phyloP scores from a whole-genome alignment of 441 rosid species.

The Raphanus hybrid region DNA sequence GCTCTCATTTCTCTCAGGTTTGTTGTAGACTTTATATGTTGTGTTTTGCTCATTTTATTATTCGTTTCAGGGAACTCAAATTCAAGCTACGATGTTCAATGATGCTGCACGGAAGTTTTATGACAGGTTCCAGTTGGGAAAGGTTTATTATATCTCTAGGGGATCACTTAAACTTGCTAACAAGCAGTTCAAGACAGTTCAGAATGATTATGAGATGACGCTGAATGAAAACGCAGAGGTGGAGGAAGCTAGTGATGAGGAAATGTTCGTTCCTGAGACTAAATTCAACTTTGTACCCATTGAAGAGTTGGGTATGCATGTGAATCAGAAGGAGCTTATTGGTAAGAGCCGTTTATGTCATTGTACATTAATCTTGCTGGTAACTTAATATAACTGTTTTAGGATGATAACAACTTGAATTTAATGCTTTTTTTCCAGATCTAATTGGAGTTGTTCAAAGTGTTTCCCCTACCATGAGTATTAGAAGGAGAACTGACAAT shows the following conservation, averaged over 20 bases:
- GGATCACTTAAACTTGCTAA: conserved; percentile 88
- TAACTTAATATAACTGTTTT: neutral
- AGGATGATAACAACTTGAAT: neutral
- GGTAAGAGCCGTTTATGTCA: conserved; percentile 50
- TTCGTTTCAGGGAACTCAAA: conserved; percentile 76
- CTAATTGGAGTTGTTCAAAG: conserved; percentile 87
- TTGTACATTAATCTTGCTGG: neutral
- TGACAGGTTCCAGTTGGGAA: conserved; percentile 81
- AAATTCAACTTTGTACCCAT: conserved; percentile 80
- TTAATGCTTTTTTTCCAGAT: conserved; percentile 46
- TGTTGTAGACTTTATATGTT: neutral
- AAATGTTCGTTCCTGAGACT: conserved; percentile 70
- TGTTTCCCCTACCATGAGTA: conserved; percentile 78
- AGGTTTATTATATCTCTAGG: conserved; percentile 79
- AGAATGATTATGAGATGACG: conserved; percentile 94
- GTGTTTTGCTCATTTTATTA: neutral
- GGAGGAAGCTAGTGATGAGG: conserved; percentile 77
- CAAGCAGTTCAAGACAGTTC: conserved; percentile 84
- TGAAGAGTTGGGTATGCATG: conserved; percentile 77
- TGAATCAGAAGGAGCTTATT: conserved; percentile 70
- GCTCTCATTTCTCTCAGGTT: neutral
- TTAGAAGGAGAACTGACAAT: conserved; percentile 80
- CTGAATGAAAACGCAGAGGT: conserved; percentile 85
- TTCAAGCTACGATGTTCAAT: conserved; percentile 96
- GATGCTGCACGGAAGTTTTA: conserved; percentile 87